A percentile compares a stretch with the other conserved stretches of the same genome.
phyloP scores from a whole-genome alignment of 805 yeast species.

The Torulaspora gathmanii region DNA sequence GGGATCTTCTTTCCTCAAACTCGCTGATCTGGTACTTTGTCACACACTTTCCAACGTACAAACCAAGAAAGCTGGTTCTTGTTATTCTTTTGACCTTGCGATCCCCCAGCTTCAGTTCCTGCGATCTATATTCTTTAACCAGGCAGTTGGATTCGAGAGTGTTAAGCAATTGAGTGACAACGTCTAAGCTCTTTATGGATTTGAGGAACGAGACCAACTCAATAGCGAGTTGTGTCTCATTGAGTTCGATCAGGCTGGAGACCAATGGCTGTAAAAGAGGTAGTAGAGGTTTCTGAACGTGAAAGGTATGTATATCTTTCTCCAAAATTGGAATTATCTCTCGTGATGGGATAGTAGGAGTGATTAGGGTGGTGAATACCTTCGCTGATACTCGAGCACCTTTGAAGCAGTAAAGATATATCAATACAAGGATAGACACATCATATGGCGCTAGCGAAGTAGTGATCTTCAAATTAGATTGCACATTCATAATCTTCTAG shows the following conservation, averaged over 20 bases:
- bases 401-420: slow-evolving; percentile 20
- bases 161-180: slow-evolving; percentile 10
- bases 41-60: slow-evolving; percentile 14
- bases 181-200: slow-evolving; percentile 16
- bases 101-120: not conserved
- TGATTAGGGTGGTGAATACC: slow-evolving; percentile 18
- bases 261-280: slow-evolving; percentile 19
- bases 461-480: slow-evolving; percentile 6
- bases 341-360: slow-evolving; percentile 19
- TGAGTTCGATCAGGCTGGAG: slow-evolving; percentile 6
- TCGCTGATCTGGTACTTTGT: slow-evolving; percentile 16
- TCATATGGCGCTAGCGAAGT: slow-evolving; percentile 28
- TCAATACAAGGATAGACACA: slow-evolving; percentile 20
- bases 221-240: slow-evolving; percentile 9
- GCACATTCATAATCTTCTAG: not conserved
- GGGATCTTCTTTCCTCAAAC: slow-evolving; percentile 16
- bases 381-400: slow-evolving; percentile 9
- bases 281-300: slow-evolving; percentile 18
- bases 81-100: slow-evolving; percentile 11
- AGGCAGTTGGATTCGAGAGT: slow-evolving; percentile 14
- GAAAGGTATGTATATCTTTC: slow-evolving; percentile 6
- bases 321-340: slow-evolving; percentile 21
- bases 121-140: slow-evolving; percentile 10
- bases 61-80: slow-evolving; percentile 20
- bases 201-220: slow-evolving; percentile 8